phyloP scores from a whole-genome alignment of 2,329 filamentous ascomycete genomes.

The Dactylellina cionopaga region DNA sequence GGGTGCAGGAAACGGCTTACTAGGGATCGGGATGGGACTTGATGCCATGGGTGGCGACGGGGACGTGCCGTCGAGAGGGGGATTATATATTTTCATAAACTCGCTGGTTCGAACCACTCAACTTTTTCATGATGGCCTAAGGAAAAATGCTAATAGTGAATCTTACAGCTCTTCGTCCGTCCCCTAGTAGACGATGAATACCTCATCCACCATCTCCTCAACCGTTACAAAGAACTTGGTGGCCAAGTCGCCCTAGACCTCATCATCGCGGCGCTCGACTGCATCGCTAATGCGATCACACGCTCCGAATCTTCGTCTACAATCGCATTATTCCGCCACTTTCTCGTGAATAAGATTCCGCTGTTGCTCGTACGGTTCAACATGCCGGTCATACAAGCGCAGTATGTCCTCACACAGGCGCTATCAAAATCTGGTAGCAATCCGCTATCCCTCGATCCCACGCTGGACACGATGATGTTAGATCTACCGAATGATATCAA shows the following conservation, averaged over 20 bases:
- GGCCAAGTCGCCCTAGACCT: conserved; percentile 82
- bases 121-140: neutral
- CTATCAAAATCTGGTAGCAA: conserved; percentile 70
- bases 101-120: conserved; percentile 26
- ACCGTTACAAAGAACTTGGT: conserved; percentile 84
- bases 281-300: conserved; percentile 86
- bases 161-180: conserved; percentile 76
- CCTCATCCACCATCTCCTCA: conserved; percentile 82
- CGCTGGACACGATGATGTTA: conserved; percentile 60
- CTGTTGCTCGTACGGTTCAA: conserved; percentile 70
- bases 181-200: conserved; percentile 83
- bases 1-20: conserved; percentile 46
- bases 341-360: conserved; percentile 79
- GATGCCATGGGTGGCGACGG: conserved; percentile 53
- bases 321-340: conserved; percentile 82
- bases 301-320: conserved; percentile 70
- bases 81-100: conserved; percentile 52
- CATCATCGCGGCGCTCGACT: conserved; percentile 87
- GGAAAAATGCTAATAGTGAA: conserved; percentile 59
- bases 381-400: conserved; percentile 70
- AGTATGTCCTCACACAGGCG: conserved; percentile 73
- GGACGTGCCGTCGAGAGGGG: conserved; percentile 52
- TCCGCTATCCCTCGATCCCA: conserved; percentile 72
- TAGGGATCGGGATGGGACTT: conserved; percentile 54
- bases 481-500: conserved; percentile 71